Percentiles rank a stretch among this genome's conserved stretches.
These are phyloP conservation scores for Elongisporangium undulatum DNA, from an alignment of 352 stramenopile genomes.

Conservation along the genomic window DNA sequence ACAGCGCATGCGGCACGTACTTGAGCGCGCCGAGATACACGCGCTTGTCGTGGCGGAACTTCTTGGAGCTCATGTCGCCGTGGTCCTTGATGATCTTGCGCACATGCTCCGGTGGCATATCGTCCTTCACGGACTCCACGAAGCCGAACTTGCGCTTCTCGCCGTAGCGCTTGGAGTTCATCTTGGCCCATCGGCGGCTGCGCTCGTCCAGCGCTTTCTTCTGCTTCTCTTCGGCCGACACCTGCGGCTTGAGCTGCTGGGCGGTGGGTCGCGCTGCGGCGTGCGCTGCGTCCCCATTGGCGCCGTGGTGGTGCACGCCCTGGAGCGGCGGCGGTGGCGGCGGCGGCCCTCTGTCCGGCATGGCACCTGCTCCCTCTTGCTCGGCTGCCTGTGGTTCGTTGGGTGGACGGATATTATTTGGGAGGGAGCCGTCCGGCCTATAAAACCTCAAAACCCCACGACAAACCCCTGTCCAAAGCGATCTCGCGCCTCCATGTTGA, in stretches of 20 bases:
- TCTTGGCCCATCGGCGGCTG: conserved; percentile 79
- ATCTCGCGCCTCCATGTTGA: background rate
- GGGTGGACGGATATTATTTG: background rate
- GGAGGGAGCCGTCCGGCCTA: background rate
- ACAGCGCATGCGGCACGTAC: conserved; percentile 99
- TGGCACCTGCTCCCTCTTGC: conserved; percentile 7
- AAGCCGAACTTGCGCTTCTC: conserved; percentile 93
- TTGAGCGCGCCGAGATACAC: conserved; percentile 99
- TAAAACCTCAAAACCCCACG: conserved; percentile 10
- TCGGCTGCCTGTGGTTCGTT: conserved; percentile 8
- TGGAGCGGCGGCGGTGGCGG: conserved; percentile 21
- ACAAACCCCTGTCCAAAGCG: background rate
- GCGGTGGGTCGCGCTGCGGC: conserved; percentile 6
- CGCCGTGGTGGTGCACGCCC: conserved; percentile 9
- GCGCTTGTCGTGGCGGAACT: conserved; percentile 98
- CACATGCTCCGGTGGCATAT: conserved; percentile 96
- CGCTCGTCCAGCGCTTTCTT: conserved; percentile 73
- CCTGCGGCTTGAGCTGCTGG: conserved; percentile 8
- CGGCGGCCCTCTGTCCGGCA: conserved; percentile 14
- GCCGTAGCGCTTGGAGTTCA: conserved; percentile 94
- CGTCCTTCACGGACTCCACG: conserved; percentile 89
- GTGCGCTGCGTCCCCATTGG: conserved; percentile 6
- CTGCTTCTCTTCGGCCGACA: conserved; percentile 47
- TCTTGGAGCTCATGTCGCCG: conserved; percentile 99
- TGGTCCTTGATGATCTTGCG: conserved; percentile 99